Base-by-base conservation (phyloP, 306 rosid species). In the Medicago lupulina region DNA sequence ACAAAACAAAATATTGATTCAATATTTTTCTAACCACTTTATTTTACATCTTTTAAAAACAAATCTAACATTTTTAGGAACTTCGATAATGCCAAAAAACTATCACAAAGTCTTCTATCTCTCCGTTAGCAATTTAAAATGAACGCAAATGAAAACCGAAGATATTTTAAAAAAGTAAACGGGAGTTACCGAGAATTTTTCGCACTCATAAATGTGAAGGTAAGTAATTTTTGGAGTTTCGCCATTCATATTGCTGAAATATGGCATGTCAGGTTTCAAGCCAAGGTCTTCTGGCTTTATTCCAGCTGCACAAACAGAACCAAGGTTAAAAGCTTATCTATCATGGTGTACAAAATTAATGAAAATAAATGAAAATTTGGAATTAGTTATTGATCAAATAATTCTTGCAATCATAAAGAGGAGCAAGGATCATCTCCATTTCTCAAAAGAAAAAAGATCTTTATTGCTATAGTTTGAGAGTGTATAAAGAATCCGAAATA, bases 101-200 rank as follows among this genome's bases (percentile, higher is more conserved):
- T 34, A 34, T 34, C 38, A 34, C 38, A 34, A 21, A 21, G 23
- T 21, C 23, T 21, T 21, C 23, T 21, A 21, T 21, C 23, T 21
- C 23, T 21, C 1, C 23, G 23, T 21, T 21, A 21, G 38, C 6
- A 5, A 34, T 34, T 51, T 18, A 51, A 16, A 51, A 60, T 3
- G 8, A 40, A 16, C 16, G 1, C 8, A 57, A 12, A 62, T 28
- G 44, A 40, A 46, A 46, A 12, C 16, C 0, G 51, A 3, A 47
- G 15, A 47, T 12, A 2, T 50, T 15, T 50, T 50, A 8, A 15
- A 8, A 50, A 50, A n/a, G 57, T 50, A 50, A 8, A 50, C 18
- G 57, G 11, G 51, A 50, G 71, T 70, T 83, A 94, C 98, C 77
- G 98, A 94, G 88, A 92, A 92, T 41, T 90, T 89, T 8, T 80